Evolutionary conservation across 495 filamentous ascomycete species (phyloP).

Genomic region (Daldinia grandis): DNA sequence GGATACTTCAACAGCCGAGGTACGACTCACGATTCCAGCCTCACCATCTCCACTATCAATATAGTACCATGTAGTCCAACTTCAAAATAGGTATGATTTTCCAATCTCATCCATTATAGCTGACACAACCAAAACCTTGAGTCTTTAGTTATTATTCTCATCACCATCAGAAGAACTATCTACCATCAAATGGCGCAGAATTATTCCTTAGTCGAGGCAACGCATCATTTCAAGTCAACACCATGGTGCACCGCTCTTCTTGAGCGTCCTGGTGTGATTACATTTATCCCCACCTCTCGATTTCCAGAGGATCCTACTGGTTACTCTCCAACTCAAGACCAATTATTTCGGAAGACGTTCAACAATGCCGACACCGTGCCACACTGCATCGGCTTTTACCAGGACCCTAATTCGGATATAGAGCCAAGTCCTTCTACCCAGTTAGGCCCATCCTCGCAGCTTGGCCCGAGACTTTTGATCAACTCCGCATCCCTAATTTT

Average conservation of each 20-base stretch:
- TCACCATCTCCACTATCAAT: background rate
- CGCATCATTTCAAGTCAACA: background rate
- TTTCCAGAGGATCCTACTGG: background rate
- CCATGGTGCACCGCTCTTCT: background rate
- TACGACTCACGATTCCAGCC: background rate
- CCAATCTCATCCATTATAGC: background rate
- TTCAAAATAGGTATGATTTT: background rate
- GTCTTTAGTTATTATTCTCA: background rate
- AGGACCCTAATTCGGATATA: background rate
- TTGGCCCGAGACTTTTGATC: background rate
- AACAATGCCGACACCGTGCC: constrained; percentile 3
- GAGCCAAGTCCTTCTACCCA: background rate
- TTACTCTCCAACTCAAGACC: constrained; percentile 1
- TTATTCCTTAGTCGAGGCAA: background rate
- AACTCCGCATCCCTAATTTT: constrained; percentile 1
- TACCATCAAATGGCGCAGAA: background rate
- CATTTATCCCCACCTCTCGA: background rate
- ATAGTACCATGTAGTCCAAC: background rate
- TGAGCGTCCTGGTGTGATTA: background rate
- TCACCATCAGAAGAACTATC: background rate
- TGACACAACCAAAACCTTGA: background rate
- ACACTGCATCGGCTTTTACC: constrained; percentile 14
- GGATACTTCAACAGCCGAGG: background rate
- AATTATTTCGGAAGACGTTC: constrained; percentile 12
- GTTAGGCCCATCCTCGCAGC: background rate